A percentile compares a stretch with the other conserved stretches of the same genome.
Evolutionary conservation across 768 basidiomycete species (phyloP).

Genomic region (Suillus discolor): DNA sequence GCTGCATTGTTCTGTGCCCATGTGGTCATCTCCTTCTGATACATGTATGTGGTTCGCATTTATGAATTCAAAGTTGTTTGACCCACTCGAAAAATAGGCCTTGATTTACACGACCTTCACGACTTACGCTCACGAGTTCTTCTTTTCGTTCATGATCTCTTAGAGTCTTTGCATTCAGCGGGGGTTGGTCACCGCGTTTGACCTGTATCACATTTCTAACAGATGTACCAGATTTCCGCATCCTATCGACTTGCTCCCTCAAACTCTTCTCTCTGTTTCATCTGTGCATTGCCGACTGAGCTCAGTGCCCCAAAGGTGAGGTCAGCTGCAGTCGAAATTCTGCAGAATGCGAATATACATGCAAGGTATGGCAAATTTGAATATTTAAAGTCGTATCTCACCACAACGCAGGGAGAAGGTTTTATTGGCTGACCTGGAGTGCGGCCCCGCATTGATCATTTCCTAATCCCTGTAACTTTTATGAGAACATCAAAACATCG

Average conservation of each 20-base stretch:
- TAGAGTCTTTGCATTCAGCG: constrained; percentile 58
- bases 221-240: constrained; percentile 51
- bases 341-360: constrained; percentile 45
- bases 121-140: constrained; percentile 64
- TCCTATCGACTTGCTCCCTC: constrained; percentile 67
- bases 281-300: constrained; percentile 54
- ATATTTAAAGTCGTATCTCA: constrained; percentile 10
- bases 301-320: constrained; percentile 44
- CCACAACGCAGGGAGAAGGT: constrained; percentile 44
- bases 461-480: constrained; percentile 37
- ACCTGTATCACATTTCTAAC: constrained; percentile 12
- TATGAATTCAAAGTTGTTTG: neutral
- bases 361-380: constrained; percentile 40
- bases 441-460: constrained; percentile 58
- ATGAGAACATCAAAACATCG: constrained; percentile 3
- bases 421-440: constrained; percentile 51
- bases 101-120: constrained; percentile 71
- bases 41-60: constrained; percentile 47
- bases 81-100: constrained; percentile 38
- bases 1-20: constrained; percentile 68
- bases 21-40: constrained; percentile 60
- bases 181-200: constrained; percentile 48
- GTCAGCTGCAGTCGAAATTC: constrained; percentile 44
- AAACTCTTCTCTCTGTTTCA: constrained; percentile 57
- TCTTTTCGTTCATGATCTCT: constrained; percentile 62